Evolutionary conservation across 2,329 filamentous ascomycete genomes (phyloP), one percentile per base, ranked within the genome.

Genomic region (Fusarium azukiicola): DNA sequence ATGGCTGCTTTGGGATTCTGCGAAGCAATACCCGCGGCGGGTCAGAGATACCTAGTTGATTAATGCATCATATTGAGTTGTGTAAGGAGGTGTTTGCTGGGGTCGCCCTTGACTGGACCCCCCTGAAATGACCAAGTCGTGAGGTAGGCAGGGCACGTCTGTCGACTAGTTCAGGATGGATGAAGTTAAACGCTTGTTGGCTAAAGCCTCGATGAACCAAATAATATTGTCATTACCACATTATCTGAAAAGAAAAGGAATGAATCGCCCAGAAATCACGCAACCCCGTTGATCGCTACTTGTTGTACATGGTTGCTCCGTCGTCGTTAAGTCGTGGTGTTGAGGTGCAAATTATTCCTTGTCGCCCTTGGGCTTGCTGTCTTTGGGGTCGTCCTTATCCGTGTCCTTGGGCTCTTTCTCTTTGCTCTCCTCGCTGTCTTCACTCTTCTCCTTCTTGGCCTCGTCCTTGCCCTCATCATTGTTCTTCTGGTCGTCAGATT

Each of bases 41-140:
- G 79, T 76, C 76, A 73, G 71, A 80, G 76, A 83, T 83, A 82
- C 79, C 79, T 78, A 78, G 75, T 80, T 80, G 74, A 82, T 81
- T 81, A 81, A 82, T 83, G 80, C 76, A 81, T 75, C 76, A 82
- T 80, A 63, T 81, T 77, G 74, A 82, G 13, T n/a, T 61, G 32
- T 69, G 36, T 10, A 56, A 5, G 27, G 27, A 32, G 27, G 27
- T 32, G 27, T 32, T 32, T 32, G 27, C 40, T 14, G 13, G 40
- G 13, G 40, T 11, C 40, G 13, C 40, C 11, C 40, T 42, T 42
- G 40, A 42, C 40, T 42, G 40, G 40, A 61, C 23, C 6, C 36
- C 6, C 6, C 27, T 32, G 27, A 32, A 32, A 32, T 32, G 27
- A 32, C 27, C 27, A 32, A 32, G 27, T 32, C 27, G 27, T 32